Base-by-base conservation (phyloP, 306 rosid species). In the Prinsepia uniflora region DNA sequence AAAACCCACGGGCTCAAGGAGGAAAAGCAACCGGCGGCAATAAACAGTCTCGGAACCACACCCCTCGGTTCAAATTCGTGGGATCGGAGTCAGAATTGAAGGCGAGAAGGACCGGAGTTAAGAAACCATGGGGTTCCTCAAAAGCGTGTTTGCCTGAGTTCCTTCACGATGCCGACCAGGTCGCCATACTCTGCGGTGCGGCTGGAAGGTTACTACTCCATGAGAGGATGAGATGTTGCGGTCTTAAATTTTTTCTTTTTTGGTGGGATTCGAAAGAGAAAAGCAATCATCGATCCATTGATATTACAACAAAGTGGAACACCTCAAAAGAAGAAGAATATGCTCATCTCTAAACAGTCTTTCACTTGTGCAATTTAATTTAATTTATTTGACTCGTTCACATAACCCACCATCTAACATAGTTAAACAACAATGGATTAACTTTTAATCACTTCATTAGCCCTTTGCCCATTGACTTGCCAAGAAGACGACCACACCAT, bases 291-390 rank as follows among this genome's bases (percentile, higher is more conserved):
- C 30, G 30, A 24, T 24, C 8, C 64, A 11, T 43, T 42, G 20
- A 62, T 68, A 61, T 5, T n/a, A 12, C 6, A 63, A 70, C 60
- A 57, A 70, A 63, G 45, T 63, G 69, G 75, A 62, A 63, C 56
- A 52, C 70, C 49, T 61, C 48, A 59, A 62, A 62, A 63, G 76
- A 70, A 69, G 65, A 76, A 63, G 76, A 70, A 69, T 58, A 76
- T 76, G 70, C 75, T 70, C 30, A 20, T 34, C 5, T 53, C 58
- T 18, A 8, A 40, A 74, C 2, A 74, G 46, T 34, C 50, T 36
- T 17, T 48, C 63, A 18, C 14, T 55, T 65, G 46, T 74, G 45
- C 24, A 46, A 36, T 48, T 3, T 17, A 15, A 18, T 30, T 59
- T n/a, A 45, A 18, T 30, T 59, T n/a, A 45, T 6, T 10, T 58